Evolutionary conservation across 345 rosid species (phyloP).

Genomic region (Bruguiera sexangula): DNA sequence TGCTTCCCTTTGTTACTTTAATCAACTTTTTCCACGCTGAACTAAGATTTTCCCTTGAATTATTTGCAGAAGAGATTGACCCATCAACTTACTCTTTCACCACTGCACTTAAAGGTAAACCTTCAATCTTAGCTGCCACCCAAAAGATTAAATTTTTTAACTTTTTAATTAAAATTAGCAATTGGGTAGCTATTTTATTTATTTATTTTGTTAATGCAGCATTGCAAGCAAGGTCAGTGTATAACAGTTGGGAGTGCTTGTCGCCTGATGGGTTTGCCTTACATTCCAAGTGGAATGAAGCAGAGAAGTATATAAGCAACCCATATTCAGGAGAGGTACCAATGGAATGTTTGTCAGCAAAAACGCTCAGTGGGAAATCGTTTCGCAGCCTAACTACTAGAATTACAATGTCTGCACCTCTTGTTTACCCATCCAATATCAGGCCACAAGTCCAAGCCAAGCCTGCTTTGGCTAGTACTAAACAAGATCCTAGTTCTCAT

Average conservation of each 20-base stretch:
- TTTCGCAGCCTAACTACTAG: conserved; percentile 46
- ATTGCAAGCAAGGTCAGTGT: conserved; percentile 67
- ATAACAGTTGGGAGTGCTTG: conserved; percentile 56
- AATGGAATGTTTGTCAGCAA: conserved; percentile 89
- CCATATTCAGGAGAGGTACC: conserved; percentile 99
- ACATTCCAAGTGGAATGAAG: conserved; percentile 94
- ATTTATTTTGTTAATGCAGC: conserved; percentile 37
- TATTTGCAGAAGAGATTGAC: conserved; percentile 73
- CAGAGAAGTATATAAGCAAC: conserved; percentile 91
- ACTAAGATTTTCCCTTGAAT: background rate
- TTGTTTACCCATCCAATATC: conserved; percentile 45
- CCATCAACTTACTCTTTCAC: conserved; percentile 94
- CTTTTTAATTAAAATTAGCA: no score
- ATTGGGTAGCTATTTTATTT: background rate
- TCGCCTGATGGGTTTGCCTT: conserved; percentile 83
- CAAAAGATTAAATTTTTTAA: no score
- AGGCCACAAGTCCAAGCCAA: conserved; percentile 29
- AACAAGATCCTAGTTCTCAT: conserved; percentile 24
- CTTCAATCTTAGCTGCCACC: no score
- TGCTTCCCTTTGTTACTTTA: no score
- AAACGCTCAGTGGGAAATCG: conserved; percentile 74
- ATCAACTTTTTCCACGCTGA: background rate
- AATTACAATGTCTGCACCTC: conserved; percentile 82
- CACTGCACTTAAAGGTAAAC: conserved; percentile 71
- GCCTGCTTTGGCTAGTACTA: conserved; percentile 20